Base-by-base conservation (phyloP, 192 early-diverging fungal species). In the Coemansia sp. region DNA sequence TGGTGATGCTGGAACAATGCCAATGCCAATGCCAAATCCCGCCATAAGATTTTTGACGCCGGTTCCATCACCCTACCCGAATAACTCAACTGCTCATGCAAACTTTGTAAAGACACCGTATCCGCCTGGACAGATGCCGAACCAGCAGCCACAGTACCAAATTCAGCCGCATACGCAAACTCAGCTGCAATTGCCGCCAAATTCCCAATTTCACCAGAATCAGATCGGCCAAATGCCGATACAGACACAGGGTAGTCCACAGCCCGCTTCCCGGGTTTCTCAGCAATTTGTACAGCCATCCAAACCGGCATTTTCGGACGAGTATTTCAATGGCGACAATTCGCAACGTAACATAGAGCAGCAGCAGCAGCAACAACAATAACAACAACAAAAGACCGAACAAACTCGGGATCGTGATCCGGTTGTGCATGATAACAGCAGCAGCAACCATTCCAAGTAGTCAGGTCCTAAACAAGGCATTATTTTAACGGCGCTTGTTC, bases 101-200 rank as follows among this genome's bases (percentile, higher is more conserved):
- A 53, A 63, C 4, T 69, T 69, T 69, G 73, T 69, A 48, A 75
- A 65, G 63, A 69, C 73, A 14, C 73, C 73, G 2, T 75, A 75
- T 45, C 73, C 73, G 15, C 34, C 30, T 38, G 34, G 18, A 34
- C 57, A 59, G 8, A 38, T 38, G 57, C 63, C 58, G 59, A 36
- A 57, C n/a, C 69, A 49, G 41, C 35, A 49, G 41, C 35, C 58
- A 0, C 58, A 65, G 49, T 45, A 34, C 2, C 63, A 65, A 30
- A 35, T 36, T 10, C 38, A 57, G 58, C 11, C 69, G 5, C 57
- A 59, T 60, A 41, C 11, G 46, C 64, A 18, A 62, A 51, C 38
- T 35, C 23, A 11, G 48, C 57, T 15, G 43, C 34, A n/a, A 62
- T 14, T 34, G 56, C 61, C 16, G 15, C 24, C 61, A 30, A 44